Base-by-base conservation (phyloP, 2,329 filamentous ascomycete species). In the Myrmaecium sp. region DNA sequence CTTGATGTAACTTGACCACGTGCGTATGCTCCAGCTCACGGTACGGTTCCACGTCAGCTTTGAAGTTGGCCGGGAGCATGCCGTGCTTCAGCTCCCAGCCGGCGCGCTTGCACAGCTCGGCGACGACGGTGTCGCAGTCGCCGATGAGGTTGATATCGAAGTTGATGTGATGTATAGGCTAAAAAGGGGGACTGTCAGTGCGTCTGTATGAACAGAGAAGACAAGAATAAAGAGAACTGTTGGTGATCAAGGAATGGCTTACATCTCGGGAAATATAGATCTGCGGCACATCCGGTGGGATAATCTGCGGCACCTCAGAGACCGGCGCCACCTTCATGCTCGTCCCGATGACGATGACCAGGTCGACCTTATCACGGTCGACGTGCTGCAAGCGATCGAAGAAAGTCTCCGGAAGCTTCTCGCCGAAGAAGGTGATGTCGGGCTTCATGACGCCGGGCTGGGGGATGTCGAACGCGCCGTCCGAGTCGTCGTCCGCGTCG, bases 141-240 rank as follows among this genome's bases (percentile, higher is more conserved):
- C 89, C 89, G n/a, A 95, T 63, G 29, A 98, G 65, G 47, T 94
- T 84, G 38, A 98, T 82, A 51, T 98, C 89, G 41, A 98, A 95
- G 47, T 91, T 82, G 47, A 92, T 79, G 51, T 95, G 86, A 18
- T 63, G 64, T 29, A 93, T 80, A 3, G 82, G 75, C 57, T 74
- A 26, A 19, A 17, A 9, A 6, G n/a, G n/a, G n/a, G n/a, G 5
- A 3, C 21, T n/a, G 16, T 32, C 4, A 25, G 15, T 6, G 2
- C 7, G 16, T 34, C 27, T 30, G 27, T 11, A 14, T 20, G 8
- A 29, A 11, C 22, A 10, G 19, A 17, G 27, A 18, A 23, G 5
- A 8, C 5, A 16, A 16, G 7, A 10, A 29, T 27, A 5, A 8
- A 12, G 4, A 27, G 17, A 17, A 8, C 22, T n/a, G n/a, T n/a